Percentiles rank a stretch among this genome's conserved stretches.
Evolutionary conservation across 768 basidiomycete genomes (phyloP).

Genomic region (Trametes meyenii): DNA sequence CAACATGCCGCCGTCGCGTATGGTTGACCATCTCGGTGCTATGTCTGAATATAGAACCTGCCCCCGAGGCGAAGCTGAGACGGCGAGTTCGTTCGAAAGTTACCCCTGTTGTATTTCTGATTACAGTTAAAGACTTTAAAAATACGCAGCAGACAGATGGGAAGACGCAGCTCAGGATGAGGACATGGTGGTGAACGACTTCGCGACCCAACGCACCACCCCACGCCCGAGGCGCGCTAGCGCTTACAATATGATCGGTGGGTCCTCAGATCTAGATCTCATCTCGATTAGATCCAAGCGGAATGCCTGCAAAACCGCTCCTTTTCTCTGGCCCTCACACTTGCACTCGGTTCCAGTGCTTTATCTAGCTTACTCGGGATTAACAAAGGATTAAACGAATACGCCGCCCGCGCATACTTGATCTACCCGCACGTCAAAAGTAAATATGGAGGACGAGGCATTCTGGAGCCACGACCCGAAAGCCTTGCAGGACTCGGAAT

Average conservation of each 20-base stretch:
- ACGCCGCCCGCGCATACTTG: too few relatives aligned
- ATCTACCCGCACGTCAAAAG: too few relatives aligned
- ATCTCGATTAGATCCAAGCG: neutral
- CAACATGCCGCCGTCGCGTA: neutral
- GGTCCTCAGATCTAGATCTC: neutral
- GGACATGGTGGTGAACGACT: too few relatives aligned
- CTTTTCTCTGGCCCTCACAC: neutral
- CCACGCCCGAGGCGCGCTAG: too few relatives aligned
- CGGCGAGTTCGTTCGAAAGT: too few relatives aligned
- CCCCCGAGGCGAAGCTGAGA: neutral
- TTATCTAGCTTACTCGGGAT: neutral
- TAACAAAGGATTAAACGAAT: too few relatives aligned
- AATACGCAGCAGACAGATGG: too few relatives aligned
- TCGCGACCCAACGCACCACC: too few relatives aligned
- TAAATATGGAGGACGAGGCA: slow-evolving; percentile 25
- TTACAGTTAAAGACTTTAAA: too few relatives aligned
- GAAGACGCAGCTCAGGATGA: too few relatives aligned
- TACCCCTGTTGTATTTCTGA: too few relatives aligned
- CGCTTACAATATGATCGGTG: neutral
- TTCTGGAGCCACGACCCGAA: slow-evolving; percentile 57
- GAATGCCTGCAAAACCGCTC: neutral
- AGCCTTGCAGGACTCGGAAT: slow-evolving; percentile 53
- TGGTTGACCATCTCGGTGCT: neutral
- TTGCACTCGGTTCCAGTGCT: neutral
- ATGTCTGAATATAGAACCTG: too few relatives aligned